These are phyloP conservation scores for Solanum phureja DNA, from an alignment of 257 asterid genomes.

Conservation along the genomic window DNA sequence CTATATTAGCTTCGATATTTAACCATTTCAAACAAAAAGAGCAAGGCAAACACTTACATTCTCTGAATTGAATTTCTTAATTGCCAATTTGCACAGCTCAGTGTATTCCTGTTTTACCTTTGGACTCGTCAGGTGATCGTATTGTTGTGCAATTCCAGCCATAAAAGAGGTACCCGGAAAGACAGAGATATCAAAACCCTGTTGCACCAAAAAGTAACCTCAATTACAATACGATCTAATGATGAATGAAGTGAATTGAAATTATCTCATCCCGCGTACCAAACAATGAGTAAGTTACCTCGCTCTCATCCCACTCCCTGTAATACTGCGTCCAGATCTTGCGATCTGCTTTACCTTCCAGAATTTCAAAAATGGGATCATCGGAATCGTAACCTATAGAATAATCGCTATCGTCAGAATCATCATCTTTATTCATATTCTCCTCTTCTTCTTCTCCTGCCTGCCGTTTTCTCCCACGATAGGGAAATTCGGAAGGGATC, in stretches of 20 bases:
- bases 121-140: not conserved
- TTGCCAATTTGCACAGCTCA: not conserved
- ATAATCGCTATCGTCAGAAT: not conserved
- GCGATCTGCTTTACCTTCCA: not conserved
- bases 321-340: not conserved
- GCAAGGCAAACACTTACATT: not conserved
- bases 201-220: no score
- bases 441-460: not conserved
- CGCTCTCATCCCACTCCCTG: not conserved
- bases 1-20: no score
- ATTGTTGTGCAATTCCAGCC: not conserved
- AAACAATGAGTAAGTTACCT: not conserved
- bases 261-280: no score
- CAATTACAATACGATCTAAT: no score
- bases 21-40: no score
- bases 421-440: not conserved
- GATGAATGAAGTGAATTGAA: no score
- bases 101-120: not conserved
- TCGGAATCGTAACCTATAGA: not conserved
- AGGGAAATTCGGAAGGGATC: not conserved
- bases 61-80: not conserved
- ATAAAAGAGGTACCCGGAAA: not conserved
- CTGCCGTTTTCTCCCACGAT: constrained; percentile 14
- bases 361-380: not conserved
- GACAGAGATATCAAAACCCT: not conserved